Evolutionary conservation across 192 early-diverging fungal species (phyloP), one percentile per base, ranked within the genome.

Genomic region (Podila epigama): DNA sequence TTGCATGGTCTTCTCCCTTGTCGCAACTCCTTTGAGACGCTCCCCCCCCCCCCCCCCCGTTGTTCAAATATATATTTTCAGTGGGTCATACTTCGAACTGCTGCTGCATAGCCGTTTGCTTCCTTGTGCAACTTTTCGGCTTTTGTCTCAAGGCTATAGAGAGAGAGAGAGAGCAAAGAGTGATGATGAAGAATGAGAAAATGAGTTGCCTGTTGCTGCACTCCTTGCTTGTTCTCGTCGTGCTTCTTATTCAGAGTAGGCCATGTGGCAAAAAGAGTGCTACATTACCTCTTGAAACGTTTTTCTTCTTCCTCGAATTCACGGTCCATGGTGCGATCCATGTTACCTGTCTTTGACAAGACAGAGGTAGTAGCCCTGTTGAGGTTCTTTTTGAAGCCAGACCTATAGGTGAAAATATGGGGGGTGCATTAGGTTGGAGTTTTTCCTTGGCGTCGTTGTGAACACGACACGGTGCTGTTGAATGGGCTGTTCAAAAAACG

Each of bases 31-130:
- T 22, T 25, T 42, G 20, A 1, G 57, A n/a, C n/a, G n/a, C n/a
- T n/a, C n/a, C n/a, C n/a, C n/a, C n/a, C n/a, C n/a, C n/a, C n/a
- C n/a, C n/a, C n/a, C n/a, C n/a, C n/a, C n/a, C n/a, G n/a, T 48
- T 48, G n/a, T 22, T 16, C 44, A 8, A 22, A 22, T 48, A 18
- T 48, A 22, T 22, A 22, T 25, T 7, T 22, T 20, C 44, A 9
- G 44, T 5, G n/a, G 20, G n/a, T 0, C 65, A 29, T 80, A 92
- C 92, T 87, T 75, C 91, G 60, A 39, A 99, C 83, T 34, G 94
- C 89, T 67, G 94, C 90, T 35, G 96, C 85, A 75, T 98, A 98
- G 50, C 93, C 93, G 72, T 96, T 97, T 12, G 97, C 89, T 75
- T 99, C 96, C 64, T 92, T 93, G 68, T 95, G 87, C 2, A 98